These are phyloP conservation scores for Ajuga reptans DNA, from an alignment of 305 asterid genomes.

Conservation along the genomic window DNA sequence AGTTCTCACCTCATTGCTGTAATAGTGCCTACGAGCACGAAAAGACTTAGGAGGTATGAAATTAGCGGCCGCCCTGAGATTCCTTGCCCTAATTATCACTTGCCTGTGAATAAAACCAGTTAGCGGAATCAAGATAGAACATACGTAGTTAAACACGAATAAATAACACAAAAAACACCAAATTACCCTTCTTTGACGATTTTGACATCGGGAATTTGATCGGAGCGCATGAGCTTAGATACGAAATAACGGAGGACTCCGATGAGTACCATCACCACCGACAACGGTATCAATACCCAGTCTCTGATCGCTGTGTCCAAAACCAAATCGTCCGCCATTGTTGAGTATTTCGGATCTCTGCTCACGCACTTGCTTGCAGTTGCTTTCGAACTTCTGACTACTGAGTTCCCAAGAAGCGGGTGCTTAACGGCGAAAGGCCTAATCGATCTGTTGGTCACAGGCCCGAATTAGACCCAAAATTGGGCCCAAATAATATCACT, in stretches of 20 bases:
- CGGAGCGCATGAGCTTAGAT: constrained; percentile 88
- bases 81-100: constrained; percentile 82
- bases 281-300: constrained; percentile 81
- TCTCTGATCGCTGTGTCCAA: constrained; percentile 90
- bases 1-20: constrained; percentile 64
- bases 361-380: neutral
- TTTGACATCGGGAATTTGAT: constrained; percentile 73
- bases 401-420: neutral
- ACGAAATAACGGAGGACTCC: constrained; percentile 87
- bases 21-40: constrained; percentile 74
- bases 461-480: neutral
- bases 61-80: constrained; percentile 84
- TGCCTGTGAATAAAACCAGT: constrained; percentile 44
- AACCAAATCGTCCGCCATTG: constrained; percentile 94
- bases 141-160: neutral
- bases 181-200: constrained; percentile 80
- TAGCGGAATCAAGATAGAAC: neutral
- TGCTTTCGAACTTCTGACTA: neutral
- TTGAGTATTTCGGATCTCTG: constrained; percentile 24
- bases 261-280: constrained; percentile 84
- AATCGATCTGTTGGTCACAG: neutral
- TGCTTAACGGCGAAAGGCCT: neutral
- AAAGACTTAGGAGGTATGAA: constrained; percentile 85
- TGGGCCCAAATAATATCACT: neutral
- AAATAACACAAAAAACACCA: neutral